These are phyloP conservation scores for Physaria fendleri DNA, from an alignment of 345 rosid species.

Conservation along the genomic window DNA sequence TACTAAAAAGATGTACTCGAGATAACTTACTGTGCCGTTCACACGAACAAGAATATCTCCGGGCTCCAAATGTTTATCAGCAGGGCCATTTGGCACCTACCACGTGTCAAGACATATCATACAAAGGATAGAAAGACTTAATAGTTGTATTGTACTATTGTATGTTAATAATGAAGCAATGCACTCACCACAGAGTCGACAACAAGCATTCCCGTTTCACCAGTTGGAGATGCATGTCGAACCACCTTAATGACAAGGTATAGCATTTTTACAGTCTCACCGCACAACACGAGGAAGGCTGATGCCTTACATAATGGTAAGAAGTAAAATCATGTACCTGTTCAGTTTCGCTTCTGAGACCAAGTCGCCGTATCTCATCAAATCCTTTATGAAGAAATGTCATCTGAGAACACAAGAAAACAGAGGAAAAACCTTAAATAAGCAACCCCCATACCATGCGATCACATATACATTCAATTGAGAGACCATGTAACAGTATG, in stretches of 20 bases:
- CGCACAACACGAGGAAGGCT: not conserved
- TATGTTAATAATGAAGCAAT: conserved; percentile 7
- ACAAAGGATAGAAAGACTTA: not conserved
- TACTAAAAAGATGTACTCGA: not conserved
- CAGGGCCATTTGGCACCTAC: conserved; percentile 97
- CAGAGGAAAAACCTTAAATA: conserved; percentile 8
- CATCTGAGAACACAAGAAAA: conserved; percentile 37
- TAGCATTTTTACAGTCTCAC: conserved; percentile 12
- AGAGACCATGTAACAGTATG: not conserved
- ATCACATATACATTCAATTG: not conserved
- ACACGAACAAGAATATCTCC: conserved; percentile 92
- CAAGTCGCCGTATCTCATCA: conserved; percentile 94
- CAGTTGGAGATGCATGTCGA: conserved; percentile 65
- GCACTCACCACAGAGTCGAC: conserved; percentile 80
- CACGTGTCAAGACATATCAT: conserved; percentile 21
- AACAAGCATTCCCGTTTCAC: conserved; percentile 96
- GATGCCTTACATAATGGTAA: not conserved
- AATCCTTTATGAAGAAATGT: conserved; percentile 94
- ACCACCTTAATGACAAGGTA: conserved; percentile 52
- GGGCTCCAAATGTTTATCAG: conserved; percentile 71
- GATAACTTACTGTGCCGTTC: conserved; percentile 72
- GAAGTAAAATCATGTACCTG: conserved; percentile 46
- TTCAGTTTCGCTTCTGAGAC: conserved; percentile 79
- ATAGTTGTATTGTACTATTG: not conserved
- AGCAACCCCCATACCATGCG: too few species aligned